phyloP scores from a whole-genome alignment of 140 eudicot genomes.

The Erigeron philadelphicus region DNA sequence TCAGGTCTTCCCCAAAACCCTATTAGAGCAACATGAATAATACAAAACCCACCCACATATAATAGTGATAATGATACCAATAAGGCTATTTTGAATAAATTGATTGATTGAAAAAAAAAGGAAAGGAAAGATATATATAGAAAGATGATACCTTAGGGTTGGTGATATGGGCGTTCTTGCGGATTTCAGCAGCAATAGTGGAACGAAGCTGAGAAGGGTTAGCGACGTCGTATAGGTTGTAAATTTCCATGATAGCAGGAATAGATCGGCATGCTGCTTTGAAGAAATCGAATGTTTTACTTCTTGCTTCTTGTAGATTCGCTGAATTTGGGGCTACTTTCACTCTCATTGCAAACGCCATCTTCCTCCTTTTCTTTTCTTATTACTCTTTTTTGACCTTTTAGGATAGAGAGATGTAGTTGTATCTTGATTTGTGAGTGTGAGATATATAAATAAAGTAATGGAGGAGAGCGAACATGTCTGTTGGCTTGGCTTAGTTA shows the following conservation, averaged over 20 bases:
- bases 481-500: no score
- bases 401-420: no score
- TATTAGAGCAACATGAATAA: no score
- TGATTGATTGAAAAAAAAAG: no score
- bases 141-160: constrained; percentile 58
- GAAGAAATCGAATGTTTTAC: constrained; percentile 70
- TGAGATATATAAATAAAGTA: no score
- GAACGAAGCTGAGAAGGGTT: constrained; percentile 69
- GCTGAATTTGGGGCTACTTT: constrained; percentile 72
- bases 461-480: no score
- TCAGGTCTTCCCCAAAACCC: no score
- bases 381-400: no score
- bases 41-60: no score
- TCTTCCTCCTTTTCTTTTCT: constrained; percentile 6
- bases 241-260: constrained; percentile 73
- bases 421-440: no score
- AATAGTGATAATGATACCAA: no score
- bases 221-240: constrained; percentile 64
- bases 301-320: constrained; percentile 58
- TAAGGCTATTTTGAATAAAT: no score
- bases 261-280: constrained; percentile 73
- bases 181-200: constrained; percentile 64
- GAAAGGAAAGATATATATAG: background rate
- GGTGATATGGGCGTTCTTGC: constrained; percentile 64
- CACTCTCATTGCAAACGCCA: constrained; percentile 51